Base-by-base conservation (phyloP, 2,329 filamentous ascomycete species). In the Myriangium duriaei region DNA sequence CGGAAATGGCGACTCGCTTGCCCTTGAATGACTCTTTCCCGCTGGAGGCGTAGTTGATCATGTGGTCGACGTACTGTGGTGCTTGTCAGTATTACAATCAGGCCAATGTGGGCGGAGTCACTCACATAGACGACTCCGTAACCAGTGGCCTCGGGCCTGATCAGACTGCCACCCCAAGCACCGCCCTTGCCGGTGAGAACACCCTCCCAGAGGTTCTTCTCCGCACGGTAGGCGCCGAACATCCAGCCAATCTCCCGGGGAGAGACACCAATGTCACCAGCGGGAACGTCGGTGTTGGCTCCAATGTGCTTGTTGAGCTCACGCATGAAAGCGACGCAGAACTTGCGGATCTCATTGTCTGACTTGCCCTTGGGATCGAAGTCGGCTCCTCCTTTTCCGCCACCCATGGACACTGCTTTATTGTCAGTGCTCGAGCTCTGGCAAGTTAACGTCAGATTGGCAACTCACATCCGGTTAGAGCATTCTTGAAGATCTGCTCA, bases 401-500 rank as follows among this genome's bases (percentile, higher is more conserved):
- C 91, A 49, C 91, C 91, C 78, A 98, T 95, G 69, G 76, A 84
- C 56, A 92, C 77, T 82, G 40, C 18, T 17, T 19, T 26, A 24
- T 21, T 32, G 31, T 46, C 41, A 48, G 35, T 28, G 12, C 34
- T 42, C 40, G 33, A 33, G 12, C 5, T 18, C 16, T 31, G 37
- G 32, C 15, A 24, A 12, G 26, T 11, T 30, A 26, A 11, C 37
- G 24, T 36, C 10, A n/a, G 5, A 19, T 5, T 21, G 6, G 21
- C 7, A 42, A 76, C 82, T 71, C 69, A 87, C 81, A 67, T 57
- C 91, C 91, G 45, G 91, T 96, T 51, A 96, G 70, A 50, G 91
- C 91, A 83, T 96, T 96, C 76, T 96, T 96, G 75, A 96, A 96
- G 68, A 88, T 92, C 70, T 96, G 91, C 77, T 98, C 91, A 56